Evolutionary conservation across 495 filamentous ascomycete genomes (phyloP).

Genomic region (Rhypophila decipiens): DNA sequence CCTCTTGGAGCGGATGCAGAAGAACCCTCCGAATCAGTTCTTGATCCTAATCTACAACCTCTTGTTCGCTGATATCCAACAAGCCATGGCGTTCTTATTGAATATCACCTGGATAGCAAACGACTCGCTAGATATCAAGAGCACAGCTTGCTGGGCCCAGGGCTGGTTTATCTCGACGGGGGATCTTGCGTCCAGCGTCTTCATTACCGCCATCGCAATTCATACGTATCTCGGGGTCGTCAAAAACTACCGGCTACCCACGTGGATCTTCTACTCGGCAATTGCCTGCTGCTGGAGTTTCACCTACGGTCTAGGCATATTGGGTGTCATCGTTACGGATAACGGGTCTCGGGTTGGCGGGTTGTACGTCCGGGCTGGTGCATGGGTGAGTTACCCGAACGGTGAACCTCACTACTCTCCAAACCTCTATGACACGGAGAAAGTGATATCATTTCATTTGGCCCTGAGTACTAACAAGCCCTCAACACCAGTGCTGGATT

Average conservation of each 20-base stretch:
- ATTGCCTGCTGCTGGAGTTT: slow-evolving; percentile 54
- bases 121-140: slow-evolving; percentile 50
- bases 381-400: slow-evolving; percentile 53
- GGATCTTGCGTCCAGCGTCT: slow-evolving; percentile 62
- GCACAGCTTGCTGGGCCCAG: slow-evolving; percentile 58
- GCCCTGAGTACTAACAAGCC: too few species aligned
- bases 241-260: slow-evolving; percentile 48
- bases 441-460: too few species aligned
- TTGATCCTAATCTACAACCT: slow-evolving; percentile 70
- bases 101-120: slow-evolving; percentile 54
- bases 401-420: too few species aligned
- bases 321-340: slow-evolving; percentile 44
- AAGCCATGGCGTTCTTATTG: slow-evolving; percentile 63
- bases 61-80: slow-evolving; percentile 65
- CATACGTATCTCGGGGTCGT: slow-evolving; percentile 64
- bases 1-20: slow-evolving; percentile 10
- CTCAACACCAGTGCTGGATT: slow-evolving; percentile 77
- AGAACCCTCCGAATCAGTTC: slow-evolving; percentile 57
- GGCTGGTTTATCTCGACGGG: slow-evolving; percentile 67
- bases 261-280: slow-evolving; percentile 42
- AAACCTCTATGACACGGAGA: too few species aligned
- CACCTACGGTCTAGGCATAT: slow-evolving; percentile 48
- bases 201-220: slow-evolving; percentile 60
- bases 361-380: slow-evolving; percentile 55
- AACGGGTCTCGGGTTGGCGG: slow-evolving; percentile 39